Percentiles rank a stretch among this genome's conserved stretches.
These are phyloP conservation scores for Orbilia javanica DNA, from an alignment of 2,329 filamentous ascomycete genomes.

Conservation along the genomic window DNA sequence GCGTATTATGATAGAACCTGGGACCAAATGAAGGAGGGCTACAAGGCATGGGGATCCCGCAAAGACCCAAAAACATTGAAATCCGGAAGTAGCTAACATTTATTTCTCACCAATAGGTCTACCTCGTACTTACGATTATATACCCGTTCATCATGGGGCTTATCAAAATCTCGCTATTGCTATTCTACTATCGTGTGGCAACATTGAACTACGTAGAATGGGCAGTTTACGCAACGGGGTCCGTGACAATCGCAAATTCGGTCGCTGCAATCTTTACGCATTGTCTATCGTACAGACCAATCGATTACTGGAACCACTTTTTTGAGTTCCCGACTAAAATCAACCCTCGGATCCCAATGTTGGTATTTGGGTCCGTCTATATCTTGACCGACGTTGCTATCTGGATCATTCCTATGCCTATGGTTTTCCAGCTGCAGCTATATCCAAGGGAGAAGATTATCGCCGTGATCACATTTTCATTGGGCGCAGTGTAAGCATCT, in stretches of 20 bases:
- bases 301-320: slow-evolving; percentile 29
- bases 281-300: neutral
- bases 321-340: neutral
- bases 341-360: neutral
- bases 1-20: slow-evolving; percentile 28
- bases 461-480: slow-evolving; percentile 13
- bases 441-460: slow-evolving; percentile 25
- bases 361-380: slow-evolving; percentile 19
- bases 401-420: slow-evolving; percentile 31
- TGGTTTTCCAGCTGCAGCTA: slow-evolving; percentile 26
- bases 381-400: slow-evolving; percentile 27
- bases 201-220: slow-evolving; percentile 20
- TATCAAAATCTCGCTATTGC: slow-evolving; percentile 35
- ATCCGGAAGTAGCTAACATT: neutral
- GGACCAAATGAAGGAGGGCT: slow-evolving; percentile 5
- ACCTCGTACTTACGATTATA: slow-evolving; percentile 10
- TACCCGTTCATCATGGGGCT: slow-evolving; percentile 36
- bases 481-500: slow-evolving; percentile 19
- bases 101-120: neutral
- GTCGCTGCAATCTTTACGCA: slow-evolving; percentile 14
- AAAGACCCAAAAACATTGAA: neutral
- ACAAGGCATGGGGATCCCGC: slow-evolving; percentile 2
- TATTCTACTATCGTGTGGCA: slow-evolving; percentile 35
- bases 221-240: neutral
- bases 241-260: slow-evolving; percentile 15